These are phyloP conservation scores for Trichosporon sp. DNA, from an alignment of 1,284 basidiomycete genomes.

Conservation along the genomic window DNA sequence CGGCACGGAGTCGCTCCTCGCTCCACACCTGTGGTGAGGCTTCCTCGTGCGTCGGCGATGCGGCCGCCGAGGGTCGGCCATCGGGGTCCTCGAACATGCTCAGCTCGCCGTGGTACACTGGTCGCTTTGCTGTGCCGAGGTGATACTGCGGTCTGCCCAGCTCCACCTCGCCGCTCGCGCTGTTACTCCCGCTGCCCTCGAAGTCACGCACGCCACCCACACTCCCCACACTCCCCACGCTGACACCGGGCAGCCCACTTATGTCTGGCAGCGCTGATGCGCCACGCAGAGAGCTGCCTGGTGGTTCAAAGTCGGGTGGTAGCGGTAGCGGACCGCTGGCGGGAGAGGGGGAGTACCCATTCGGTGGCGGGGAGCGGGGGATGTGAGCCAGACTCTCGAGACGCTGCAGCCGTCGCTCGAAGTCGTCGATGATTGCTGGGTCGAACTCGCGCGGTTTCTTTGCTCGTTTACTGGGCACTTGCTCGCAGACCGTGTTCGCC, in stretches of 20 bases:
- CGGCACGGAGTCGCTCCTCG: conserved; percentile 27
- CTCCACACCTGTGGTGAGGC: conserved; percentile 24
- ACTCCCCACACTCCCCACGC: neutral
- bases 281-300: conserved; percentile 23
- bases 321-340: neutral
- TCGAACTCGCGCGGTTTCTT: conserved; percentile 15
- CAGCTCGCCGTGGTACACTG: conserved; percentile 33
- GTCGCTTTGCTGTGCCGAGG: conserved; percentile 29
- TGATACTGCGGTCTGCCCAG: conserved; percentile 33
- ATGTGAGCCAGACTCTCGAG: conserved; percentile 27
- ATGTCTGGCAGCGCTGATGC: neutral
- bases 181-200: neutral
- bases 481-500: conserved; percentile 34
- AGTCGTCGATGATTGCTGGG: conserved; percentile 2
- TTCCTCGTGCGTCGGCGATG: conserved; percentile 16
- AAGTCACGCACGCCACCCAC: neutral
- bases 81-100: conserved; percentile 29
- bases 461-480: conserved; percentile 26
- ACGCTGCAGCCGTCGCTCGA: conserved; percentile 32
- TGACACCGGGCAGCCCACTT: conserved; percentile 3
- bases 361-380: neutral
- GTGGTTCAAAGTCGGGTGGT: conserved; percentile 13
- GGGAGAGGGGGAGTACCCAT: neutral
- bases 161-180: conserved; percentile 11
- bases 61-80: conserved; percentile 20